Base-by-base conservation (phyloP, 306 rosid species). In the Bauhinia variegata region DNA sequence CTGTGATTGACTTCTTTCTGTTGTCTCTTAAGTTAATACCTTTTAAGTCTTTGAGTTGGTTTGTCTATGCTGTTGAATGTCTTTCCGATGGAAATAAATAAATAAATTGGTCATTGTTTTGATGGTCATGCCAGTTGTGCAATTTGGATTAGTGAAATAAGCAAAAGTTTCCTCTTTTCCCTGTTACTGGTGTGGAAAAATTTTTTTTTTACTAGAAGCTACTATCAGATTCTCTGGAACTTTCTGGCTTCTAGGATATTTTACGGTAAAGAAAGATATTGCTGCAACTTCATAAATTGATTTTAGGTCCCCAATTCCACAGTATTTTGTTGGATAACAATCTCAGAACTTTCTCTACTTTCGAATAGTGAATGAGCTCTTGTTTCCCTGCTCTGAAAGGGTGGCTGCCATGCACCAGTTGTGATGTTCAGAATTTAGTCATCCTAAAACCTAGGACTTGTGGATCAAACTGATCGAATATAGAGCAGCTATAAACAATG, bases 1-100 rank as follows among this genome's bases (percentile, higher is more conserved):
- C 9, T 36, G 41, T 66, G 47, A 63, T 70, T 65, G 48, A 33
- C 15, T 54, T 36, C 10, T 75, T 23, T 57, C 54, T 61, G 61
- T 14, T 68, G 65, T 14, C 57, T 62, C 6, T 54, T 16, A 13
- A 61, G 3, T 33, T 15, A 60, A 0, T 18, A 36, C 28, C 30
- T 38, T 54, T 8, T 4, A 54, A 0, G 38, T 47, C 28, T 15
- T 13, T 47, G 17, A n/a, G 16, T 67, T 39, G 52, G 67, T 57
- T 52, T 79, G 67, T 54, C 52, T 47, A 8, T 67, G 33, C 46
- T 60, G 60, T 56, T 78, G n/a, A 63, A 67, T 14, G 31, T 58
- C 71, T 81, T 63, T 39, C 49, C 39, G 38, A 42, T 38, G 69
- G 57, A 61, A 60, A 75, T 23, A 47, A 47, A 61, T 8, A n/a